Evolutionary conservation across 148 eudicot genomes (phyloP).

Genomic region (Cornus kousa): DNA sequence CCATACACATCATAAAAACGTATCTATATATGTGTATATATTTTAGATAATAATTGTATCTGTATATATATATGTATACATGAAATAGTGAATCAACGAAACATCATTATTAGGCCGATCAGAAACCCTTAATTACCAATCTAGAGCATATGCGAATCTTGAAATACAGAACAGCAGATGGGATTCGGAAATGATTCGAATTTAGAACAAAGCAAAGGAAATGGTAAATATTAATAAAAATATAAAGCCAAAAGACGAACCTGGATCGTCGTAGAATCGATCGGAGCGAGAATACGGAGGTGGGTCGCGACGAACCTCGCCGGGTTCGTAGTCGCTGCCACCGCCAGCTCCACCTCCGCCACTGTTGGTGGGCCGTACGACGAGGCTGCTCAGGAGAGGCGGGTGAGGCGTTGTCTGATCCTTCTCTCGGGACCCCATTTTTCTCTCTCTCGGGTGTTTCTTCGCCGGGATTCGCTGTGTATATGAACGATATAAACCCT

Average conservation of each 20-base stretch:
- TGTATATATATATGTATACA: too few species aligned
- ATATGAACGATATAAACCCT: too few species aligned
- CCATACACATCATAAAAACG: neutral
- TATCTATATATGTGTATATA: too few species aligned
- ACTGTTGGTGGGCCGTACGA: conserved; percentile 70
- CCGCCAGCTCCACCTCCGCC: conserved; percentile 33
- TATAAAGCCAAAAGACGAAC: conserved; percentile 30
- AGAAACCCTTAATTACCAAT: neutral
- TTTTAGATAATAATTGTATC: neutral
- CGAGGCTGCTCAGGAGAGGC: conserved; percentile 87
- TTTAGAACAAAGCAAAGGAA: neutral
- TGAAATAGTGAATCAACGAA: too few species aligned
- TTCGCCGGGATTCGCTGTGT: neutral
- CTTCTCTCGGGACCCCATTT: conserved; percentile 70
- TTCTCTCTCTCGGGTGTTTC: conserved; percentile 5
- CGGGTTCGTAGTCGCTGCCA: conserved; percentile 83
- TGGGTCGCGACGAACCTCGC: conserved; percentile 79
- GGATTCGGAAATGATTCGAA: neutral
- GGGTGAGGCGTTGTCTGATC: conserved; percentile 68
- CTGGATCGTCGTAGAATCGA: conserved; percentile 52
- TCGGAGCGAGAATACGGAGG: conserved; percentile 68
- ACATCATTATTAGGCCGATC: too few species aligned
- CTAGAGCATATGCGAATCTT: neutral
- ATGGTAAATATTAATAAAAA: too few species aligned
- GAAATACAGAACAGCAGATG: neutral